Conservation (phyloP, 305 asterid species). For the Fraxinus latifolia region DNA sequence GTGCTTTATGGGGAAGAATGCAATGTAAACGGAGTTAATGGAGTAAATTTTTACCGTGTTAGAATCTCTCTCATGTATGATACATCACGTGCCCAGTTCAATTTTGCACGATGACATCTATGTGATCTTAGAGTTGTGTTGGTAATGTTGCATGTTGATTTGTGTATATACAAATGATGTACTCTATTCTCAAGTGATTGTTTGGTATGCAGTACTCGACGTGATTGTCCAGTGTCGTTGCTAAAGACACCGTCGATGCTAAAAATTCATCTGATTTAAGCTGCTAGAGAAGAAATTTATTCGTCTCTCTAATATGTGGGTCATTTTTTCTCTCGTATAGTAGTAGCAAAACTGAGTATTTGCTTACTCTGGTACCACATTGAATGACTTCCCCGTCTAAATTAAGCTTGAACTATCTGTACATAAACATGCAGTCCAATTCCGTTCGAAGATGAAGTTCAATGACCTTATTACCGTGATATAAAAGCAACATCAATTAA, state of each 20-base stretch:
- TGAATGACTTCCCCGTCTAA: background rate
- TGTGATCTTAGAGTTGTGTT: background rate
- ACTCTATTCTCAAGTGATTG: background rate
- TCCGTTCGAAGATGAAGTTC: background rate
- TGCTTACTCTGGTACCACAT: background rate
- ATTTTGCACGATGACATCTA: conserved; percentile 20
- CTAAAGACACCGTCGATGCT: background rate
- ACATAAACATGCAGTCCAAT: background rate
- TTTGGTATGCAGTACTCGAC: background rate
- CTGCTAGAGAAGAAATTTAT: background rate
- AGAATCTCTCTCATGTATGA: conserved; percentile 10
- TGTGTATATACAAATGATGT: background rate
- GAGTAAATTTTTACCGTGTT: conserved; percentile 29
- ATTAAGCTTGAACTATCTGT: background rate
- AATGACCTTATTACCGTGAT: background rate
- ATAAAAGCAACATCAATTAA: background rate
- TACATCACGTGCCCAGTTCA: conserved; percentile 18
- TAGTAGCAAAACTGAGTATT: background rate
- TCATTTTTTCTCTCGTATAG: background rate
- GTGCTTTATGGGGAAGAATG: conserved; percentile 28
- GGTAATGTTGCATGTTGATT: background rate
- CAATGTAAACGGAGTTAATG: conserved; percentile 35
- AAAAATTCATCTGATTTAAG: background rate
- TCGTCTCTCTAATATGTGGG: background rate
- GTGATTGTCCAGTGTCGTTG: background rate